phyloP scores from a whole-genome alignment of 164 flowering plant genomes.

The Euptelea pleiosperma region DNA sequence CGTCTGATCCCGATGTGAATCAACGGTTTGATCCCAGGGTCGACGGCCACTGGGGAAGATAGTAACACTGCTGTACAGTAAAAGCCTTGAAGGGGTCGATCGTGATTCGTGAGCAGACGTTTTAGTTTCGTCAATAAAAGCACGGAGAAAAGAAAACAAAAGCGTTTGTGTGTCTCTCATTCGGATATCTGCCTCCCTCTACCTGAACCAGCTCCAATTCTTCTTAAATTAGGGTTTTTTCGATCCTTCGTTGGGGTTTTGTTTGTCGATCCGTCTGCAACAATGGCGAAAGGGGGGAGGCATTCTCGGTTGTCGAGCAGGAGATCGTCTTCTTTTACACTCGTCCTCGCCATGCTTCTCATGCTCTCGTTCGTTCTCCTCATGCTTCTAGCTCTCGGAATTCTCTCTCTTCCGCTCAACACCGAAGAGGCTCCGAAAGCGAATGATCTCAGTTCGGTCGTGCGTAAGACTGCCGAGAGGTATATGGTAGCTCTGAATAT shows the following conservation, averaged over 20 bases:
- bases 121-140: too few relatives aligned
- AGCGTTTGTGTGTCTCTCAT: too few relatives aligned
- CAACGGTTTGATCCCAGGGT: too few relatives aligned
- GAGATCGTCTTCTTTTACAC: conserved; percentile 47
- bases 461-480: conserved; percentile 28
- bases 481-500: conserved; percentile 8
- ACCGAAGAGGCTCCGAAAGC: conserved; percentile 27
- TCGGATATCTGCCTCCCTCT: too few relatives aligned
- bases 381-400: conserved; percentile 54
- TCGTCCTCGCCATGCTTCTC: conserved; percentile 48
- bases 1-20: too few relatives aligned
- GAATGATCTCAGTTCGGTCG: conserved; percentile 50
- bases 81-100: too few relatives aligned
- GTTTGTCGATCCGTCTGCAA: neutral
- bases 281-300: conserved; percentile 54
- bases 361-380: conserved; percentile 53
- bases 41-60: too few relatives aligned
- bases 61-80: too few relatives aligned
- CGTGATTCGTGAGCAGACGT: too few relatives aligned
- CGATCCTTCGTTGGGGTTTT: neutral
- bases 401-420: conserved; percentile 48
- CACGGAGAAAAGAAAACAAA: too few relatives aligned
- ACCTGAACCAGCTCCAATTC: neutral
- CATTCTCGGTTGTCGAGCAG: conserved; percentile 37
- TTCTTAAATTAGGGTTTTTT: conserved; percentile 7